These are phyloP conservation scores for Chrysanthemum seticuspe DNA, from an alignment of 129 eudicot species.

Conservation along the genomic window DNA sequence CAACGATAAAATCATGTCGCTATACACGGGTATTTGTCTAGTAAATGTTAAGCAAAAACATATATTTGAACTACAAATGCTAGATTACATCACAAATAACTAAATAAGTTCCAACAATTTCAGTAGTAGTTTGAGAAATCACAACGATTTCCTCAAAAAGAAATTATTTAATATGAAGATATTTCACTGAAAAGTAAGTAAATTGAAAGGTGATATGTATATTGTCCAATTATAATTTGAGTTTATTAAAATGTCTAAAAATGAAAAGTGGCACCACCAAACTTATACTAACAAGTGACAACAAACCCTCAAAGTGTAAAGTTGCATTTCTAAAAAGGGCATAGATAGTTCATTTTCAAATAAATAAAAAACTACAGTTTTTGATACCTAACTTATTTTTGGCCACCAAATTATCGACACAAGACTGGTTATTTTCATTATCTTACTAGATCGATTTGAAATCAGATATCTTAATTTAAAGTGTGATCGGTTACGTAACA, in stretches of 20 bases:
- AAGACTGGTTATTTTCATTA: background rate
- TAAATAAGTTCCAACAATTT: no score
- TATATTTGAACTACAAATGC: no score
- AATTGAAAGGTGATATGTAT: background rate
- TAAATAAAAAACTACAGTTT: background rate
- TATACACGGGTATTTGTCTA: no score
- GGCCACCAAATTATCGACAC: slow-evolving; percentile 16
- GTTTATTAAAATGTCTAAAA: background rate
- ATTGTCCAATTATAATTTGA: background rate
- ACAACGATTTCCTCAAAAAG: background rate
- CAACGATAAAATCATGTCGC: no score
- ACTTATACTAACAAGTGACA: background rate
- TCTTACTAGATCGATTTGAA: background rate
- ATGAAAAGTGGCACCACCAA: slow-evolving; percentile 3
- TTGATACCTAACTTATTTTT: slow-evolving; percentile 28
- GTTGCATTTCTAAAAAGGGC: slow-evolving; percentile 24
- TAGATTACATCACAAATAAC: no score
- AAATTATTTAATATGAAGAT: background rate
- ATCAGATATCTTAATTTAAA: slow-evolving; percentile 25
- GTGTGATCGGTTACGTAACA: background rate
- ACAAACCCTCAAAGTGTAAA: slow-evolving; percentile 11
- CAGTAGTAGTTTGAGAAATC: background rate
- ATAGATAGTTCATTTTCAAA: slow-evolving; percentile 23
- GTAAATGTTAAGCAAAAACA: no score
- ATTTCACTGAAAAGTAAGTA: background rate